phyloP scores from a whole-genome alignment of 441 rosid genomes.

The Erysimum cheiri region DNA sequence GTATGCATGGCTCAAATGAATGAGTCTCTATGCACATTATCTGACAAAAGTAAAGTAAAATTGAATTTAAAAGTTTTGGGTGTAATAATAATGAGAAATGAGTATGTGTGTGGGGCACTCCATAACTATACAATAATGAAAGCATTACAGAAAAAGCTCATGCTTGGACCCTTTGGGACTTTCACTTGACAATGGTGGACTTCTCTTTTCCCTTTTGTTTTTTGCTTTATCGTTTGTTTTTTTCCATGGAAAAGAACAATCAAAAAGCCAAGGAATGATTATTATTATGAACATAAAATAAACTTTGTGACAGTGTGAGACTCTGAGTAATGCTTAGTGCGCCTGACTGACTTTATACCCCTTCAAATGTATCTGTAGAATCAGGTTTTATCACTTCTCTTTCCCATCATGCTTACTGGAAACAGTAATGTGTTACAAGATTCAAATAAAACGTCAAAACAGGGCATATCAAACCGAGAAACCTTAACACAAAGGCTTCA shows the following conservation, averaged over 20 bases:
- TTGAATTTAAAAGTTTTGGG: constrained; percentile 13
- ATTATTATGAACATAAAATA: constrained; percentile 1
- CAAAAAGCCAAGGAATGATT: constrained; percentile 26
- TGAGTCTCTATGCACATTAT: constrained; percentile 14
- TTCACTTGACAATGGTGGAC: constrained; percentile 40
- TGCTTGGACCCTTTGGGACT: constrained; percentile 46
- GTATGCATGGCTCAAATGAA: constrained; percentile 26
- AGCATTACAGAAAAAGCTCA: constrained; percentile 39
- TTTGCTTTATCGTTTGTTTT: constrained; percentile 32
- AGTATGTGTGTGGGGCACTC: constrained; percentile 26
- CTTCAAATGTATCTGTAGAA: constrained; percentile 15
- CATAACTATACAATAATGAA: constrained; percentile 36
- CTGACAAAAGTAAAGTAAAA: constrained; percentile 13
- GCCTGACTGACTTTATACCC: constrained; percentile 22
- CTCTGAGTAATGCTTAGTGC: constrained; percentile 30
- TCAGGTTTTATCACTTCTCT: constrained; percentile 11
- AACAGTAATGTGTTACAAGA: neutral
- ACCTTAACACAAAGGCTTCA: constrained; percentile 5
- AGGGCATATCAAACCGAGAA: constrained; percentile 3
- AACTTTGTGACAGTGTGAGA: neutral
- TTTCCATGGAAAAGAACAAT: constrained; percentile 20
- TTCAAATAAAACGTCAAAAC: constrained; percentile 15
- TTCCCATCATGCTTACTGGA: constrained; percentile 13
- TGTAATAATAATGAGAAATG: constrained; percentile 20
- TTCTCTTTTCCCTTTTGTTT: constrained; percentile 17